Evolutionary conservation across 202 grass and related monocot genomes (phyloP), one percentile per base, ranked within the genome.

Genomic region (Zoysia matrella): DNA sequence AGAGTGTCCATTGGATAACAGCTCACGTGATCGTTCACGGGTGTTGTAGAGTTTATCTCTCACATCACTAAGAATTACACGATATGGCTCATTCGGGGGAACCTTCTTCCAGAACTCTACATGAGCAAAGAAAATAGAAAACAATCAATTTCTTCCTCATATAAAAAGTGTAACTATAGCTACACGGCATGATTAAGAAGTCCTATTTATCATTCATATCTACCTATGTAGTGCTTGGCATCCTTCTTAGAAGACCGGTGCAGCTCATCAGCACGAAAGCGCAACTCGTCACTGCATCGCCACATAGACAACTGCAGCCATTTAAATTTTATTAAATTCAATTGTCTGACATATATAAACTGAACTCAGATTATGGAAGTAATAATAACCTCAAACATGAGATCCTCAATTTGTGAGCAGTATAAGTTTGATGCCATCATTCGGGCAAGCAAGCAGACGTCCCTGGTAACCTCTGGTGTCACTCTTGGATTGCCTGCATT

Each of bases 91-190:
- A 85, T 79, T 98, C 22, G 82, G 69, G 80, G 95, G 92, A 85
- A 98, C 92, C 76, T 93, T 87, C 80, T 98, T 98, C 95, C 95
- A 98, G 64, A 98, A 98, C 61, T 98, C 95, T 98, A 77, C 22
- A 80, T 64, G 14, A 75, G 49, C 60, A 9, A 82, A 52, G 11
- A 82, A 65, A 7, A 77, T 55, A 69, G 14, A 80, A 54, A 63
- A 87, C 22, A 8, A 76, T 82, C 70, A 90, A 16, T 11, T 43
- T 5, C 42, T 69, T 22, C 30, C 10, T 53, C 47, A 18, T 64
- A 22, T n/a, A 7, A 16, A 44, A 14, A 39, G 15, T 13, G 18
- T 18, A 4, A 66, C 22, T 51, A 63, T 79, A 65, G 47, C 13
- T 75, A 53, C 46, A 62, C 1, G 65, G 8, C 18, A 53, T 39